Conservation (phyloP, 2,329 filamentous ascomycete genomes). For the Monilinia aucupariae region DNA sequence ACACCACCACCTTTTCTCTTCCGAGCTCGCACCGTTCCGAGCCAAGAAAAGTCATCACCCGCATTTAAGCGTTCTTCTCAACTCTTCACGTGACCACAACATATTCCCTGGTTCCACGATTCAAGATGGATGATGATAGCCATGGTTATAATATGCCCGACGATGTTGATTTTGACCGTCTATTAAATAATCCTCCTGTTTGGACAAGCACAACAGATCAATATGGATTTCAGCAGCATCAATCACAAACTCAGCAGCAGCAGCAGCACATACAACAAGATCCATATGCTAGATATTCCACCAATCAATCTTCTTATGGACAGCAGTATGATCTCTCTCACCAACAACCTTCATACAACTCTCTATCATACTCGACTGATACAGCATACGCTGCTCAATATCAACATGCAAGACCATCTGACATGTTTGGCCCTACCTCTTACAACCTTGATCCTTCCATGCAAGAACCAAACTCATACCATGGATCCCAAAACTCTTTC, state of each 20-base stretch:
- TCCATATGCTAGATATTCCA: constrained; percentile 26
- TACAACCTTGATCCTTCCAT: constrained; percentile 31
- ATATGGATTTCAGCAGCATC: constrained; percentile 25
- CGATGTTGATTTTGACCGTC: constrained; percentile 30
- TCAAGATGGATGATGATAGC: constrained; percentile 32
- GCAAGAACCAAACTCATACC: constrained; percentile 25
- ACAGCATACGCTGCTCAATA: constrained; percentile 31
- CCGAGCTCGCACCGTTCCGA: neutral
- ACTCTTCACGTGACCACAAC: neutral
- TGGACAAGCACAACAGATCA: constrained; percentile 27
- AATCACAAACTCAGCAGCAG: constrained; percentile 6
- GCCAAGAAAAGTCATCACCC: neutral
- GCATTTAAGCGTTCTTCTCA: neutral
- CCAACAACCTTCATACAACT: constrained; percentile 26
- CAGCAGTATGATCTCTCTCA: constrained; percentile 26
- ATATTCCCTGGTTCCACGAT: neutral
- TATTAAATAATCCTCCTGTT: constrained; percentile 24
- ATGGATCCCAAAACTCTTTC: constrained; percentile 28
- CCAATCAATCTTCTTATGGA: constrained; percentile 24
- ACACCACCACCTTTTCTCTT: neutral
- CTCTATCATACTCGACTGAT: constrained; percentile 25
- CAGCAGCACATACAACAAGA: constrained; percentile 19
- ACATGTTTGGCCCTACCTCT: constrained; percentile 27
- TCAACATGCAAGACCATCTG: constrained; percentile 27
- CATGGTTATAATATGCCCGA: constrained; percentile 29